Base-by-base conservation (phyloP, 805 yeast species). In the Zygoascus biomembranicola region DNA sequence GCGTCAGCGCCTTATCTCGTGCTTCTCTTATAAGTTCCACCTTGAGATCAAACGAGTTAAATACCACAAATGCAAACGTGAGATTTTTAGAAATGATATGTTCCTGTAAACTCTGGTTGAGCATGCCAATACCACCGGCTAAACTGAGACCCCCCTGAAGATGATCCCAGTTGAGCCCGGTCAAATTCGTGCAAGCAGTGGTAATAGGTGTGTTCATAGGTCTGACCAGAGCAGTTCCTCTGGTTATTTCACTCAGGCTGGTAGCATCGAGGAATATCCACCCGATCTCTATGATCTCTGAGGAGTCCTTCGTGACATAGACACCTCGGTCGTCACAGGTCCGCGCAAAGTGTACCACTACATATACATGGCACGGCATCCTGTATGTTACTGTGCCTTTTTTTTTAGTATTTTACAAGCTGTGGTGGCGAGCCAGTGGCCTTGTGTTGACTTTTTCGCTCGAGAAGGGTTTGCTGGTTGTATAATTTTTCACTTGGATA, bases 1-100 rank as follows among this genome's bases (percentile, higher is more conserved):
- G 74, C 4, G 75, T 77, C 54, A 85, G 82, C 10, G 80, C 77
- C 64, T 85, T 81, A 64, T 87, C 95, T 43, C 88, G 74, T 8
- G 95, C 87, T 66, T 89, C 95, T 48, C 95, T 76, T 11, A 86
- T 85, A 37, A 90, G 70, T 63, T 84, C 85, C 48, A 90, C 90
- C 55, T 90, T 76, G 48, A 90, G 71, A 61, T 84, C 84, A 84
- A 85, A 82, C 10, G 84, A 75, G 62, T 81, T 80, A 56, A 80
- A 73, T 0, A 89, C 77, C 49, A 89, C 82, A 59, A 89, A 79
- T 2, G 82, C 73, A 65, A 87, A 84, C 49, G 68, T 66, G 10
- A 72, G 71, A 41, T 72, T 66, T 32, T 72, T 60, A 11, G 75
- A 65, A 32, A 79, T 64, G 31, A 67, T 31, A 47, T 71, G 64